A percentile compares a stretch with the other conserved stretches of the same genome.
Conservation (phyloP, 2,329 filamentous ascomycete species). For the Fonsecaea monophora region DNA sequence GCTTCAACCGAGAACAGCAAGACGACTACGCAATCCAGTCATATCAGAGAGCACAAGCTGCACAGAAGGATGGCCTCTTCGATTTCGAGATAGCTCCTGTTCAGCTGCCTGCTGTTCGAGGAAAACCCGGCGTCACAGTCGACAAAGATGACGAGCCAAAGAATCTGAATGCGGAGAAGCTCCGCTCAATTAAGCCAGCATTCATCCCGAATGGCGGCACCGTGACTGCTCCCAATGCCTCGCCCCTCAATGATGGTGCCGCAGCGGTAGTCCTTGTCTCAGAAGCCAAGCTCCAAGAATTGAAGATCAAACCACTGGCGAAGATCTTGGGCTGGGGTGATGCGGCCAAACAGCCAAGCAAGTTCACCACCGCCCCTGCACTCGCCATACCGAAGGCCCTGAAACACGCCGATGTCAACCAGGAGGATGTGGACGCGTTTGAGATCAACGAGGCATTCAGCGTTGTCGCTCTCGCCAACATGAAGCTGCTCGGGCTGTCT, state of each 20-base stretch:
- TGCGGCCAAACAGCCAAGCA: constrained; percentile 86
- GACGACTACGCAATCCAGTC: constrained; percentile 95
- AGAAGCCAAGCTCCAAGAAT: constrained; percentile 90
- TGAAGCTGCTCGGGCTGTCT: constrained; percentile 82
- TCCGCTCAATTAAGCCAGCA: constrained; percentile 81
- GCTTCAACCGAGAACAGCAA: constrained; percentile 81
- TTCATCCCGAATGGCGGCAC: constrained; percentile 80
- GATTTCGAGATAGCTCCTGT: constrained; percentile 85
- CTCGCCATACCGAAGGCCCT: constrained; percentile 97
- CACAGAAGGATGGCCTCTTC: constrained; percentile 82
- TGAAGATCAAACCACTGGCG: constrained; percentile 87
- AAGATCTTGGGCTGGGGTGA: constrained; percentile 99
- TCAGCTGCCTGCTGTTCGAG: constrained; percentile 84
- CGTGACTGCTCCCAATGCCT: constrained; percentile 94
- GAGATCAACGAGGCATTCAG: constrained; percentile 99
- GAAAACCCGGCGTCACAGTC: constrained; percentile 82
- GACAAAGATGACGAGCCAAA: constrained; percentile 94
- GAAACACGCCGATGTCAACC: constrained; percentile 85
- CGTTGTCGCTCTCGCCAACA: constrained; percentile 93
- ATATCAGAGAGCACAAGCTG: constrained; percentile 91
- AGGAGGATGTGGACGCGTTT: constrained; percentile 84
- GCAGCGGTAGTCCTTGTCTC: constrained; percentile 92
- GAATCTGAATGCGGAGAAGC: constrained; percentile 83
- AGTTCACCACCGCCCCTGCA: constrained; percentile 93
- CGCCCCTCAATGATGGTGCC: constrained; percentile 93